Percentiles rank a stretch among this genome's conserved stretches.
phyloP scores from a whole-genome alignment of 768 basidiomycete species.

The Rhodotorula kratochvilovae region DNA sequence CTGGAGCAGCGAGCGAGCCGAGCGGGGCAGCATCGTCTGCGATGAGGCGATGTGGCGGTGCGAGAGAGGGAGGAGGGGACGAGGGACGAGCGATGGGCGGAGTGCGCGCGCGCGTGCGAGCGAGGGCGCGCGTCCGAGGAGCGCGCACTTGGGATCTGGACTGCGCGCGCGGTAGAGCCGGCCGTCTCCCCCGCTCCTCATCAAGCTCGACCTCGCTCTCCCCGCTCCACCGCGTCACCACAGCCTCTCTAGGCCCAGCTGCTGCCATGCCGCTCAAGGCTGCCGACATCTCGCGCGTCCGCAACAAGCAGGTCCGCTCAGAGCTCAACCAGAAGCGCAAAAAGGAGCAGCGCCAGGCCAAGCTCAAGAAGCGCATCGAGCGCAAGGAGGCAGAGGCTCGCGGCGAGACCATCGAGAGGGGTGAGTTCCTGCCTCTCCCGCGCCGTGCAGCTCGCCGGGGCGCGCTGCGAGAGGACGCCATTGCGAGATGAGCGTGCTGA shows the following conservation, averaged over 20 bases:
- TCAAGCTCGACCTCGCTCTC: background rate
- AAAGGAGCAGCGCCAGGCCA: slow-evolving; percentile 36
- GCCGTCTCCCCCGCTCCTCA: background rate
- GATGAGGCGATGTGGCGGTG: background rate
- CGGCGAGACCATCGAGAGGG: slow-evolving; percentile 70
- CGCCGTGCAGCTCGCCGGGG: no score
- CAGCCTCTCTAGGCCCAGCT: background rate
- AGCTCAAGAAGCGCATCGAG: slow-evolving; percentile 65
- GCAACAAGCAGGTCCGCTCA: slow-evolving; percentile 39
- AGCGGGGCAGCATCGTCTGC: background rate
- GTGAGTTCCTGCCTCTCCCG: slow-evolving; percentile 51
- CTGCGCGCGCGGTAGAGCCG: no score
- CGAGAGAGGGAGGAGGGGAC: background rate
- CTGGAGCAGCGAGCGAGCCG: background rate
- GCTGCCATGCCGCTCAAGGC: slow-evolving; percentile 14
- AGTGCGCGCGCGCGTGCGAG: no score
- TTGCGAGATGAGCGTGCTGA: background rate
- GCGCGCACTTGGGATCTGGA: no score
- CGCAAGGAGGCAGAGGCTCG: slow-evolving; percentile 76
- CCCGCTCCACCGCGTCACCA: background rate
- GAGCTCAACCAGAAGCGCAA: slow-evolving; percentile 33
- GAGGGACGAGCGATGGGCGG: background rate
- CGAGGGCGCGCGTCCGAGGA: no score
- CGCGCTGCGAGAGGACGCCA: no score
- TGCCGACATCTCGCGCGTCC: slow-evolving; percentile 17